phyloP scores from a whole-genome alignment of 257 asterid genomes.

The Ocimum tenuiflorum region DNA sequence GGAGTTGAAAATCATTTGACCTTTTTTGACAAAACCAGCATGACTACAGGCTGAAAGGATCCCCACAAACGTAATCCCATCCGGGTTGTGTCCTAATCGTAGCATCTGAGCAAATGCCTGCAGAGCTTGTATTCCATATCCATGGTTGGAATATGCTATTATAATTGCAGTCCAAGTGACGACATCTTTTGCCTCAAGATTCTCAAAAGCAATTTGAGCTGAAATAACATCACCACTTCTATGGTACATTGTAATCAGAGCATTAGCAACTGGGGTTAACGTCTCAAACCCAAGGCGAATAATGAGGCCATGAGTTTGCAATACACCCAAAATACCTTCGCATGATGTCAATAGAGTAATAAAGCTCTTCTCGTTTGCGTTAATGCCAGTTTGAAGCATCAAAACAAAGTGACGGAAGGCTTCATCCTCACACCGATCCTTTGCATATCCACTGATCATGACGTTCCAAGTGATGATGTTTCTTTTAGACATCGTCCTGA shows the following conservation, averaged over 20 bases:
- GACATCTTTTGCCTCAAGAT: slow-evolving; percentile 45
- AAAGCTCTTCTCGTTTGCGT: slow-evolving; percentile 42
- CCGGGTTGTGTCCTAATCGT: slow-evolving; percentile 42
- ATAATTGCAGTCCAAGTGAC: slow-evolving; percentile 58
- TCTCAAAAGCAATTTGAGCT: slow-evolving; percentile 36
- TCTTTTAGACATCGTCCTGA: slow-evolving; percentile 31
- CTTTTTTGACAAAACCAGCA: slow-evolving; percentile 55
- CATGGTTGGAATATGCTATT: slow-evolving; percentile 51
- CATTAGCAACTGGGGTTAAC: slow-evolving; percentile 43
- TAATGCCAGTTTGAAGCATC: slow-evolving; percentile 36
- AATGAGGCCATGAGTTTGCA: slow-evolving; percentile 50
- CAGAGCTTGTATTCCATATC: slow-evolving; percentile 42
- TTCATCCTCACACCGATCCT: slow-evolving; percentile 35
- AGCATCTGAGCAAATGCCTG: slow-evolving; percentile 50
- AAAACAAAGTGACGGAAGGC: slow-evolving; percentile 36
- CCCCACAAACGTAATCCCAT: slow-evolving; percentile 44
- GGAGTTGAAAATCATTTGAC: slow-evolving; percentile 47
- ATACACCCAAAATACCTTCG: slow-evolving; percentile 31
- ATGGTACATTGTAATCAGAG: slow-evolving; percentile 49
- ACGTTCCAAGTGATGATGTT: slow-evolving; percentile 49
- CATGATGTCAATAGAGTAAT: slow-evolving; percentile 51
- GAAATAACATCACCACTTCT: slow-evolving; percentile 53
- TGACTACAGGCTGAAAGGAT: slow-evolving; percentile 64
- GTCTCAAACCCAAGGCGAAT: slow-evolving; percentile 43
- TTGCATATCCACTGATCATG: slow-evolving; percentile 48